Base-by-base conservation (phyloP, 228 moss, liverwort and hornwort genomes). In the Sphagnum magellanicum region DNA sequence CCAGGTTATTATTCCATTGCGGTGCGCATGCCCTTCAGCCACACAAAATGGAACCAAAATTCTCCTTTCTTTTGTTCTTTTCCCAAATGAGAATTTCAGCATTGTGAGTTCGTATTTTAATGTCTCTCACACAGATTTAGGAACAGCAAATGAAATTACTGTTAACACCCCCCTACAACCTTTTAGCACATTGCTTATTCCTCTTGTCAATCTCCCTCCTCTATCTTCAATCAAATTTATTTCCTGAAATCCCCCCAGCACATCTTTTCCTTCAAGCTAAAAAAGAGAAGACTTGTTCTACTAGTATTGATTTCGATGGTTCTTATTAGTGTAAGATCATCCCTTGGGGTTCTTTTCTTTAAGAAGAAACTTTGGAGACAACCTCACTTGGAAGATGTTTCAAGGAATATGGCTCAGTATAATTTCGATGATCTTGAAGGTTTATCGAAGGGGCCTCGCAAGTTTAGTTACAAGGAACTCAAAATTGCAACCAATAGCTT, bases 11-110 rank as follows among this genome's bases (percentile, higher is more conserved):
- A 68, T 89, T 47, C 93, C 93, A 6, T 72, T 97, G 46, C 87
- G 86, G 50, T 97, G 96, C 62, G 91, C 89, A 0, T 95, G 95
- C 72, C 95, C 95, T 2, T 87, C 81, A 0, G 61, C 50, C 0
- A 4, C 81, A 0, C 95, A 95, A 65, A 74, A 66, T 5, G 80
- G 79, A 15, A 50, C 71, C 6, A 81, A 52, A 1, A 72, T 78
- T 32, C 63, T 97, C 51, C 76, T 93, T 53, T 93, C 85, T 0
- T 88, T 91, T 76, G 5, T 10, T 0, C 81, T 63, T 0, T 91
- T 91, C n/a, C 74, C 78, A 2, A 49, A 79, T 0, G 63, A 48
- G 32, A 9, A 50, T 63, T 83, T 74, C 9, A 48, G 63, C 1
- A 12, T 12, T 8, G 55, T 55, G 55, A 12, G 9, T 12, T 55